Percentiles rank a stretch among this genome's conserved stretches.
Evolutionary conservation across 495 filamentous ascomycete species (phyloP).

Genomic region (Hyaloscypha hepaticicola): DNA sequence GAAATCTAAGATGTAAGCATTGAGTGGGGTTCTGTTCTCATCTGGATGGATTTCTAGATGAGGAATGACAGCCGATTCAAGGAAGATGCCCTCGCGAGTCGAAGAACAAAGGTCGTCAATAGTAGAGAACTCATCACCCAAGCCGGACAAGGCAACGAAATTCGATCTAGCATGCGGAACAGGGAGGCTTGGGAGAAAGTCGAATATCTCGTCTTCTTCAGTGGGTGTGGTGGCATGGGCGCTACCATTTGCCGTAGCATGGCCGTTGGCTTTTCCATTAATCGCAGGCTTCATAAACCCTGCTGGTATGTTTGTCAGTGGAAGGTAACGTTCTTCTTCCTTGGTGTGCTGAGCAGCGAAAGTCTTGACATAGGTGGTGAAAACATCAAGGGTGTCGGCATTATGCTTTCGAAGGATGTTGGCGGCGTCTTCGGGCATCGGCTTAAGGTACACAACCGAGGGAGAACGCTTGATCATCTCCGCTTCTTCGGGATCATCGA

Average conservation of each 20-base stretch:
- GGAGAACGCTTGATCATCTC: conserved; percentile 48
- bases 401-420: conserved; percentile 60
- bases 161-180: conserved; percentile 53
- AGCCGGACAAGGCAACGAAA: conserved; percentile 71
- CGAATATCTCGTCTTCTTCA: background rate
- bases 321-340: conserved; percentile 50
- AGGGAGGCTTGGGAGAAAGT: conserved; percentile 26
- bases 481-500: conserved; percentile 32
- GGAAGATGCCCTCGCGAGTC: conserved; percentile 62
- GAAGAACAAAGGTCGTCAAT: conserved; percentile 63
- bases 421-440: conserved; percentile 56
- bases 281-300: conserved; percentile 33
- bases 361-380: conserved; percentile 64
- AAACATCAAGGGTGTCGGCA: conserved; percentile 57
- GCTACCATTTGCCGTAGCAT: background rate
- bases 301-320: conserved; percentile 52
- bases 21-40: conserved; percentile 50
- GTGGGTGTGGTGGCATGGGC: background rate
- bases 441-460: conserved; percentile 61
- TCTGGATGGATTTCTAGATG: conserved; percentile 57
- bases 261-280: conserved; percentile 12
- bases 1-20: conserved; percentile 75
- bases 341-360: conserved; percentile 63
- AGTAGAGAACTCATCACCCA: conserved; percentile 56
- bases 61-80: conserved; percentile 70